Evolutionary conservation across 805 yeast genomes (phyloP), one percentile per base, ranked within the genome.

Genomic region (Candida golubevii): DNA sequence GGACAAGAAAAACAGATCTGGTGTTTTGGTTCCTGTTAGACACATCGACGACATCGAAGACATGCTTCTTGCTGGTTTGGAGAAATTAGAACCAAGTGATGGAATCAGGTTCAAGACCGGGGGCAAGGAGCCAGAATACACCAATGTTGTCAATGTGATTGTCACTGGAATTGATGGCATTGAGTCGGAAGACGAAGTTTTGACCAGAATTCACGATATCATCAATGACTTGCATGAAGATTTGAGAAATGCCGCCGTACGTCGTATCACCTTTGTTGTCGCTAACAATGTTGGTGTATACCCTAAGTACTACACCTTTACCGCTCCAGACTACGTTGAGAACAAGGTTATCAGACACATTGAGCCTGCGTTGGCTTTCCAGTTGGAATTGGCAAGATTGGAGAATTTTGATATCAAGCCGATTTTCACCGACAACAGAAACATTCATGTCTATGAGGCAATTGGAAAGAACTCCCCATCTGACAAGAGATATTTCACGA

Each of bases 291-390:
- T 81, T 58, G 98, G 98, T 52, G 65, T 85, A 39, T 90, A 91
- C 67, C 99, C 99, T 57, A 87, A 85, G 67, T 93, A 91, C 74
- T 93, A 83, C 74, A 93, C 98, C 33, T 93, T 88, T 79, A 87
- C 86, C 60, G 96, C 91, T 49, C 95, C 95, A 41, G 76, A 77
- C 32, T 93, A 85, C 63, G 59, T 57, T 31, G 99, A 93, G 71
- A 96, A 93, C 71, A 81, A 83, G 68, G 90, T 90, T 15, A 86
- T 93, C 64, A 89, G 99, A 74, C 97, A 93, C 65, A 89, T 93
- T 56, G 98, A 93, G 68, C 99, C 99, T 23, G 97, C 98, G 35
- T 76, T 91, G 59, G 98, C 99, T 41, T 93, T 82, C 85, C 99
- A 93, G 74, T 78, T 93, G 55, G 99, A 93, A 71, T 77, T 93